Evolutionary conservation across 306 rosid species (phyloP).

Genomic region (Psophocarpus tetragonolobus): DNA sequence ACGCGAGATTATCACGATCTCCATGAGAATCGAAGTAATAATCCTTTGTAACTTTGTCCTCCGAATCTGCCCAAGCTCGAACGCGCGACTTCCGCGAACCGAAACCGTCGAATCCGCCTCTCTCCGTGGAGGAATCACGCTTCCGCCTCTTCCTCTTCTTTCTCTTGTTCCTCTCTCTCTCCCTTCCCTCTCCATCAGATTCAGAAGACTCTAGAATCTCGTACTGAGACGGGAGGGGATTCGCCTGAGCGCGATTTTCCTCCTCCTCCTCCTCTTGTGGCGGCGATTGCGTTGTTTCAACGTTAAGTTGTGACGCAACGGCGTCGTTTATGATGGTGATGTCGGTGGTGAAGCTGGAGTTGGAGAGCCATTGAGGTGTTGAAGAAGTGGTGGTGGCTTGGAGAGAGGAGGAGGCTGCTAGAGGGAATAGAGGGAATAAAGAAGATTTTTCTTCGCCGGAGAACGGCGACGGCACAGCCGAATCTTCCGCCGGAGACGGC

Average conservation of each 20-base stretch:
- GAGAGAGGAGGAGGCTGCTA: constrained; percentile 36
- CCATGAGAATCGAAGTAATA: constrained; percentile 81
- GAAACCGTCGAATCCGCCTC: constrained; percentile 45
- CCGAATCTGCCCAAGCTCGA: constrained; percentile 78
- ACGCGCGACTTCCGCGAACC: constrained; percentile 73
- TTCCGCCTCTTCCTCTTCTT: constrained; percentile 57
- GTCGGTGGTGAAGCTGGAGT: constrained; percentile 84
- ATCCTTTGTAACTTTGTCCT: constrained; percentile 54
- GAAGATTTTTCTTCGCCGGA: constrained; percentile 39
- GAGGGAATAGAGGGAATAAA: constrained; percentile 59
- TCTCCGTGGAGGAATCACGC: constrained; percentile 48
- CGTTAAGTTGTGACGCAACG: constrained; percentile 25
- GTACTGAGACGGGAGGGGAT: constrained; percentile 41
- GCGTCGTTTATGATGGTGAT: constrained; percentile 50
- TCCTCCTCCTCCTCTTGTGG: constrained; percentile 35
- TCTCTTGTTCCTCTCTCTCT: constrained; percentile 27
- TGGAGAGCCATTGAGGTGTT: constrained; percentile 69
- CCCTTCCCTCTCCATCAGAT: constrained; percentile 49
- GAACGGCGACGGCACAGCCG: not conserved
- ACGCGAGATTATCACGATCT: constrained; percentile 79
- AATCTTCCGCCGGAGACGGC: constrained; percentile 16
- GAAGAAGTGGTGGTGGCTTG: constrained; percentile 19
- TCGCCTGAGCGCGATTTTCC: constrained; percentile 1
- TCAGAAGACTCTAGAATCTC: constrained; percentile 77
- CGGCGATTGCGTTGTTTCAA: constrained; percentile 15